Base-by-base conservation (phyloP, 768 basidiomycete genomes). In the Butyriboletus loyo region DNA sequence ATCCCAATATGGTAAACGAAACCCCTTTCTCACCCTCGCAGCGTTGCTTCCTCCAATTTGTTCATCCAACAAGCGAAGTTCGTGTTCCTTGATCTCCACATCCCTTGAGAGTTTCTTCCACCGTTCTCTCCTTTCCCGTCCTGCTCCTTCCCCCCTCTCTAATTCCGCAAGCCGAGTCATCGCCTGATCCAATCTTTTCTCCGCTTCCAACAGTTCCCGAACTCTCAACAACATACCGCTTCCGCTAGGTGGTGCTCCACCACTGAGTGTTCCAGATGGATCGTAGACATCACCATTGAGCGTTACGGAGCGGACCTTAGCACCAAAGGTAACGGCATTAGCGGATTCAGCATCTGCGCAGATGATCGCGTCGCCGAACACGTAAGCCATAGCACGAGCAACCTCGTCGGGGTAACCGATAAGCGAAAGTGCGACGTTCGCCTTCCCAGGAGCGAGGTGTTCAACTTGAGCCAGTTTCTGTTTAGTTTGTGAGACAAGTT, bases 281-380 rank as follows among this genome's bases (percentile, higher is more conserved):
- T 99, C 97, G 68, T 99, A 98, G 11, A 97, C 83, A 63, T 98
- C 97, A 2, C 97, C 97, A 3, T 92, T 87, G 21, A 97, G 76
- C 7, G 97, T 99, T 42, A 98, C 94, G 10, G 91, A 94, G 46
- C 85, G 85, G 44, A 89, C 84, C 25, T 69, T 69, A 5, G 68
- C 68, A 10, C 82, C 76, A 75, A 98, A 98, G 0, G 97, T 97
- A 38, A 97, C 89, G 0, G 74, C 71, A 65, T 92, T 92, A 1
- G 97, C 97, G 0, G 93, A 78, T 19, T 86, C 85, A 3, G 93
- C 82, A 59, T 96, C 92, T 43, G 86, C 84, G 66, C 95, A 98
- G 66, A 99, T 86, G 55, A 98, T 79, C 3, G 90, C 92, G 67
- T 94, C 87, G 50, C 89, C 87, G 68, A 98, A 99, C 19, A 98